Percentiles rank a stretch among this genome's conserved stretches.
These are phyloP conservation scores for Neopestalotiopsis sp. DNA, from an alignment of 2,329 filamentous ascomycete species.

Conservation along the genomic window DNA sequence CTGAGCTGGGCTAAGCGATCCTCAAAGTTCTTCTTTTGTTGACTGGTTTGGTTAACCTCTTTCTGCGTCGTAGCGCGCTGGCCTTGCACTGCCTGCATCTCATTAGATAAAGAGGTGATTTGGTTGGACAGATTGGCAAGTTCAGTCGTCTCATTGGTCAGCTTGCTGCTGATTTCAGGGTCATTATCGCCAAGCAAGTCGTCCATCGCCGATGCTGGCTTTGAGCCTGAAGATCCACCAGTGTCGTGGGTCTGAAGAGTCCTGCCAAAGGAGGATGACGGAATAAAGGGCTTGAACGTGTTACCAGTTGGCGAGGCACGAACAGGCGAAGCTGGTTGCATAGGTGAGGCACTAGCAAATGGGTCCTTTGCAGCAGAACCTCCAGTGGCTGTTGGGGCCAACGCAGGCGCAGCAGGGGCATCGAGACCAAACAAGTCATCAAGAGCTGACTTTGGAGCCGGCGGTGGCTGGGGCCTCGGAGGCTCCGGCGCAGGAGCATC, in stretches of 20 bases:
- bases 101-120: constrained; percentile 85
- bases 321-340: constrained; percentile 59
- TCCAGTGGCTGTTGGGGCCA: constrained; percentile 72
- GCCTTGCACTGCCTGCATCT: constrained; percentile 91
- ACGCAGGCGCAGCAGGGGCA: constrained; percentile 60
- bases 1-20: constrained; percentile 85
- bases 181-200: constrained; percentile 93
- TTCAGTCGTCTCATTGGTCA: constrained; percentile 89
- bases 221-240: constrained; percentile 60
- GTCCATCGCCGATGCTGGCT: constrained; percentile 62
- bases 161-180: constrained; percentile 83
- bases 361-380: constrained; percentile 71
- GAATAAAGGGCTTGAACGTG: constrained; percentile 88
- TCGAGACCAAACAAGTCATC: constrained; percentile 96
- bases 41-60: constrained; percentile 78
- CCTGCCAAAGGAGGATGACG: constrained; percentile 90
- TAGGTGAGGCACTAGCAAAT: constrained; percentile 57
- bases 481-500: constrained; percentile 39
- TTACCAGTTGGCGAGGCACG: constrained; percentile 51
- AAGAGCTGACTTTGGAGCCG: constrained; percentile 75
- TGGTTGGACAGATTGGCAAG: constrained; percentile 96
- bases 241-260: constrained; percentile 78
- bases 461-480: constrained; percentile 37
- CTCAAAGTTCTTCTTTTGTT: constrained; percentile 94
- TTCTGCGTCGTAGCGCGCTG: constrained; percentile 81